Base-by-base conservation (phyloP, 306 rosid species). In the Mucuna pruriens region DNA sequence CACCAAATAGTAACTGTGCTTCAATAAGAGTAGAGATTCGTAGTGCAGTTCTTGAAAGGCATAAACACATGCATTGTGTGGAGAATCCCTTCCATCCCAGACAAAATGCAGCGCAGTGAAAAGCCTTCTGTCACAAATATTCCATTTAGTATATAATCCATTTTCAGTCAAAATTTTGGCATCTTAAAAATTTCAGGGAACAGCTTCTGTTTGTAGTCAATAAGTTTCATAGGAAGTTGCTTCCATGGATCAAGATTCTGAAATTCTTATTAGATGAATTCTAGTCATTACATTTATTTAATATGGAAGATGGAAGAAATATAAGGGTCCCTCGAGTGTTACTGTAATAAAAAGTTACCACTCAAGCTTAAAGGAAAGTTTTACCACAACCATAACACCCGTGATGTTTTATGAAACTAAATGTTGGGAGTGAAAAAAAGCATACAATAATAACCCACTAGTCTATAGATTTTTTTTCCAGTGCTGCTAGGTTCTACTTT, bases 121-220 rank as follows among this genome's bases (percentile, higher is more conserved):
- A 46, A 80, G 25, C 46, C 46, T 33, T 13, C 12, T 23, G 31
- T 29, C 49, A 42, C 61, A 79, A 66, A 51, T 9, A 39, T 38
- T 68, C 7, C n/a, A 69, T 68, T 65, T 29, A 49, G 67, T 76
- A 82, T 16, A 23, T 16, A 60, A 40, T 72, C 52, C 75, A 52
- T 3, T 26, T 42, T 40, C 31, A 54, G 31, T 29, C 26, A 39
- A 46, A 48, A 36, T 26, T 23, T 76, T 36, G 62, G 61, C 45
- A 71, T 62, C 67, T 23, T 25, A 38, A 38, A 64, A 48, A 9
- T 33, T 34, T 45, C 39, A 23, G 42, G 54, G 65, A 48, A 71
- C 15, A 40, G 16, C 29, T 39, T 16, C 26, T 52, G 8, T 38
- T 20, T 71, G 75, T 42, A 12, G 40, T 62, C 69, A 71, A 77